Percentiles rank a stretch among this genome's conserved stretches.
phyloP scores from a whole-genome alignment of 2,329 filamentous ascomycete species.

The Fusarium xyrophilum region DNA sequence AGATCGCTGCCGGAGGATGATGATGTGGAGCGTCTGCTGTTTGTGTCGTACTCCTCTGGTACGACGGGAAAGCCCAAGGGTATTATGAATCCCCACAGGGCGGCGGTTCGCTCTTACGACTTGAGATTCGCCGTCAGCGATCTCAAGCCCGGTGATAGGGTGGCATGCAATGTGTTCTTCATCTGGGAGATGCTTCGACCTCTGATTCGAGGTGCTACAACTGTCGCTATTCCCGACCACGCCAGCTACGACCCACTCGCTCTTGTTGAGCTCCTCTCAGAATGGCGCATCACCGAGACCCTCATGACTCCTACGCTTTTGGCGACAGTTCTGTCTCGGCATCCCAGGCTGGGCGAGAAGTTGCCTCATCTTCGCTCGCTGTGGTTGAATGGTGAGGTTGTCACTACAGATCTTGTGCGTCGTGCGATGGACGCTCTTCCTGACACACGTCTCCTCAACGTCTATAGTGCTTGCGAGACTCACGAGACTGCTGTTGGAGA shows the following conservation, averaged over 20 bases:
- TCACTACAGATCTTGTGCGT: constrained; percentile 77
- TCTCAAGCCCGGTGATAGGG: constrained; percentile 73
- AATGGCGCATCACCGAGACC: constrained; percentile 75
- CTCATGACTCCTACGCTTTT: constrained; percentile 84
- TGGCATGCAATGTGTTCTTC: constrained; percentile 90
- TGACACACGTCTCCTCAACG: constrained; percentile 74
- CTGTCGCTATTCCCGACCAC: constrained; percentile 77
- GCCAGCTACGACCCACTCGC: constrained; percentile 78
- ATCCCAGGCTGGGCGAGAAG: constrained; percentile 68
- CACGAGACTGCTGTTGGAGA: constrained; percentile 82
- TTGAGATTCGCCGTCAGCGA: constrained; percentile 75
- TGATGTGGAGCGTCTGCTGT: constrained; percentile 76
- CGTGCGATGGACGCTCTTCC: constrained; percentile 73
- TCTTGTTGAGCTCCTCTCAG: constrained; percentile 72
- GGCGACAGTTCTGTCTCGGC: constrained; percentile 74
- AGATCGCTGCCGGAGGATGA: constrained; percentile 65
- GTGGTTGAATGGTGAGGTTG: constrained; percentile 85
- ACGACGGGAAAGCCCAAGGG: constrained; percentile 83
- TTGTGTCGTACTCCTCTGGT: constrained; percentile 82
- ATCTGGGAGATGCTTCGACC: constrained; percentile 85
- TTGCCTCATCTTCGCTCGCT: constrained; percentile 72
- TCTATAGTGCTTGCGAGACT: constrained; percentile 83
- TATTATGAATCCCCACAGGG: constrained; percentile 79
- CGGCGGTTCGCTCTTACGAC: constrained; percentile 76
- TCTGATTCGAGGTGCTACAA: constrained; percentile 76